Evolutionary conservation across 768 basidiomycete genomes (phyloP).

Genomic region (Pisolithus albus): DNA sequence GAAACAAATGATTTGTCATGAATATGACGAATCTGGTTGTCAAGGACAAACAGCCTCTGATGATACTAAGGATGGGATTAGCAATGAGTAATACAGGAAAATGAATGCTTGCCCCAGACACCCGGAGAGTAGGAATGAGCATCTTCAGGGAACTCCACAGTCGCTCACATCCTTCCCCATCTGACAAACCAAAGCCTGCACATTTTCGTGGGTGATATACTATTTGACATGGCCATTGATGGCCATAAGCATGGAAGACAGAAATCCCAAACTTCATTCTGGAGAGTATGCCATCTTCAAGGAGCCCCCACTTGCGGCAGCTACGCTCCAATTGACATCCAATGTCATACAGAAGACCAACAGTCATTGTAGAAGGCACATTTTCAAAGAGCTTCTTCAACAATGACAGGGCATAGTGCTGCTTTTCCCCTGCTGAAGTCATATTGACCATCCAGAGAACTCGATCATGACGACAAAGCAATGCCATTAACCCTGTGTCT

Average conservation of each 20-base stretch:
- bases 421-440: constrained; percentile 12
- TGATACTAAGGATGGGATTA: constrained; percentile 2
- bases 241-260: constrained; percentile 32
- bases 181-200: constrained; percentile 26
- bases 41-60: constrained; percentile 7
- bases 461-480: constrained; percentile 12
- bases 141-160: constrained; percentile 24
- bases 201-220: constrained; percentile 27
- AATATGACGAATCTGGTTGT: constrained; percentile 5
- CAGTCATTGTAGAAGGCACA: background rate
- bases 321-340: constrained; percentile 3
- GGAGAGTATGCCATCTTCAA: background rate
- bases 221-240: constrained; percentile 31
- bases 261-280: constrained; percentile 16
- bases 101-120: constrained; percentile 14
- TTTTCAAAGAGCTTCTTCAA: background rate
- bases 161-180: constrained; percentile 32
- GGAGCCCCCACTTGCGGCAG: constrained; percentile 3
- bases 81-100: background rate
- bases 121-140: constrained; percentile 13
- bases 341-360: constrained; percentile 5
- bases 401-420: constrained; percentile 8
- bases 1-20: background rate
- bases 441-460: constrained; percentile 15
- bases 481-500: constrained; percentile 13